These are phyloP conservation scores for Microdochium trichocladiopsis DNA, from an alignment of 2,329 filamentous ascomycete genomes.

Conservation along the genomic window DNA sequence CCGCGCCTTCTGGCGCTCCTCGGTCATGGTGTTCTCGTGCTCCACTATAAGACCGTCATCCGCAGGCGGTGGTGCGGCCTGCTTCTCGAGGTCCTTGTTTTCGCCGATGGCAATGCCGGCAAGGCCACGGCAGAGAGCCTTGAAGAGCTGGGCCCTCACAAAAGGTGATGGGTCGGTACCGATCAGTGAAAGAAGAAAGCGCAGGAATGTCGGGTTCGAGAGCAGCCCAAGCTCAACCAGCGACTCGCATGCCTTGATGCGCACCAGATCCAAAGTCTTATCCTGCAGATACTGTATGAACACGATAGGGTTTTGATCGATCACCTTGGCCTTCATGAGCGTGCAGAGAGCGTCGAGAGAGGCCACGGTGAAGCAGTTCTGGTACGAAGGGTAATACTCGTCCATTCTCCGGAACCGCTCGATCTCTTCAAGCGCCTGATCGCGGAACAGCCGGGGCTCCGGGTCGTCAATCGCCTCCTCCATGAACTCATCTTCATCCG, in stretches of 20 bases:
- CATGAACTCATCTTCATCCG: slow-evolving; percentile 34
- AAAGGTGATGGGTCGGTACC: slow-evolving; percentile 59
- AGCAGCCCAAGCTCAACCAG: slow-evolving; percentile 57
- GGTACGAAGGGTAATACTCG: slow-evolving; percentile 61
- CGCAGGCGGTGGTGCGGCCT: slow-evolving; percentile 10
- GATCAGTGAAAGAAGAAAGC: slow-evolving; percentile 48
- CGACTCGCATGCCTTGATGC: slow-evolving; percentile 59
- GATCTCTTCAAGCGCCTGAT: slow-evolving; percentile 52
- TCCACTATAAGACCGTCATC: slow-evolving; percentile 40
- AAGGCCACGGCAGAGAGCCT: slow-evolving; percentile 50
- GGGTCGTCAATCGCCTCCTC: slow-evolving; percentile 30
- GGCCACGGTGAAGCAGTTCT: slow-evolving; percentile 59
- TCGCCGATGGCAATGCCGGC: slow-evolving; percentile 60
- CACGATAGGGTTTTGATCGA: slow-evolving; percentile 43
- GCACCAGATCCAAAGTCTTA: slow-evolving; percentile 53
- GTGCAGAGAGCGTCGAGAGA: slow-evolving; percentile 53
- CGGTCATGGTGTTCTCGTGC: slow-evolving; percentile 32
- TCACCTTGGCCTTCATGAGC: slow-evolving; percentile 58
- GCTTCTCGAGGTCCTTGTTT: slow-evolving; percentile 25
- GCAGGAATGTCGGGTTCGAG: slow-evolving; percentile 45
- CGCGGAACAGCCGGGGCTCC: slow-evolving; percentile 40
- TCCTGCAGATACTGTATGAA: slow-evolving; percentile 61
- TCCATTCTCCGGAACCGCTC: slow-evolving; percentile 61
- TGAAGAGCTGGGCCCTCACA: slow-evolving; percentile 53
- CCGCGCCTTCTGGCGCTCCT: slow-evolving; percentile 36